phyloP scores from a whole-genome alignment of 2,329 filamentous ascomycete species.

The Colletotrichum plurivorum region DNA sequence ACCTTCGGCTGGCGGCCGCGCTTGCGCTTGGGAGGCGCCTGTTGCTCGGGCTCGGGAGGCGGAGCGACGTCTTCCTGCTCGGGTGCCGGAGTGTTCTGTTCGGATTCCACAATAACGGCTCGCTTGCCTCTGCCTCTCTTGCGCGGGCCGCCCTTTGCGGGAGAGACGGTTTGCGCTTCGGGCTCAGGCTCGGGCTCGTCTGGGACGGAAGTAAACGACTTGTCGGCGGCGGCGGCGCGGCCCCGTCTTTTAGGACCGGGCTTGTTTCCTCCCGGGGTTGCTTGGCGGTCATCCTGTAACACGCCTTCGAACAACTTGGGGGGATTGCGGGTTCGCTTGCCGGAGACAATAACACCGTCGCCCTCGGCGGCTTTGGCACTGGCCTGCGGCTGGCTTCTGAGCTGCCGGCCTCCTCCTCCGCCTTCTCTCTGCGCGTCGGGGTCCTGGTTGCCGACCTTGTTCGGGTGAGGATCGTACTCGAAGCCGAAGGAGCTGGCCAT shows the following conservation, averaged over 20 bases:
- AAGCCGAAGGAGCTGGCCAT: conserved; percentile 74
- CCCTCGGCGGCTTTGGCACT: conserved; percentile 72
- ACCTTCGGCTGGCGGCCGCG: conserved; percentile 39
- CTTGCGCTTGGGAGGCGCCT: conserved; percentile 37
- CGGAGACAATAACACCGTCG: conserved; percentile 58
- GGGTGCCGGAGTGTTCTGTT: conserved; percentile 34
- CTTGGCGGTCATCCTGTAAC: conserved; percentile 63
- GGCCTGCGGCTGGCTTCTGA: conserved; percentile 70
- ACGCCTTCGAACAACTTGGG: conserved; percentile 66
- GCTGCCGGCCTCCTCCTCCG: conserved; percentile 65
- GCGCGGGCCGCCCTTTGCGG: conserved; percentile 26
- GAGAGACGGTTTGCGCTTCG: conserved; percentile 24
- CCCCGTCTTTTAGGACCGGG: conserved; percentile 48
- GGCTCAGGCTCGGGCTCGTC: conserved; percentile 28
- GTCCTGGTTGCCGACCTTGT: conserved; percentile 72
- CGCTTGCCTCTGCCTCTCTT: conserved; percentile 36
- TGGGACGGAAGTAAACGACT: conserved; percentile 9
- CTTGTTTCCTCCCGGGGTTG: conserved; percentile 57
- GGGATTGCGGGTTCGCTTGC: conserved; percentile 68
- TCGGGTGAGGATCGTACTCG: conserved; percentile 71
- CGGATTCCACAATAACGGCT: conserved; percentile 29
- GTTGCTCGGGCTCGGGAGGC: conserved; percentile 32
- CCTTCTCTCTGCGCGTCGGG: conserved; percentile 70
- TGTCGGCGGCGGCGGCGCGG: conserved; percentile 40
- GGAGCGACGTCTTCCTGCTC: conserved; percentile 31